phyloP scores from a whole-genome alignment of 106 monocot species.

The Dendrobium officinale region DNA sequence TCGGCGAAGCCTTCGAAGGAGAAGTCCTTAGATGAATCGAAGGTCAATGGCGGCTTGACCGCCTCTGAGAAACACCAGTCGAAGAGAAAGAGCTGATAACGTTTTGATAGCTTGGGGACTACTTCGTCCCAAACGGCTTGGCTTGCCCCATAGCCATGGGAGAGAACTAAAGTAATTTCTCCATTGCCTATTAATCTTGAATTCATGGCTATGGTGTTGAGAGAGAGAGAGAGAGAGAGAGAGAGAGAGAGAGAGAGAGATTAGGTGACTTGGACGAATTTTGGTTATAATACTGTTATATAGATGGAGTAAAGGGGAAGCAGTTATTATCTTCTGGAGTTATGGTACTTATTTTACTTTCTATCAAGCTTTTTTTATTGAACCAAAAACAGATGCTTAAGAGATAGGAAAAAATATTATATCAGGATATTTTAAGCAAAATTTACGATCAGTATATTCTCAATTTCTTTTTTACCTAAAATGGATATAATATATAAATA shows the following conservation, averaged over 20 bases:
- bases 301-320: no score
- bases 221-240: not conserved
- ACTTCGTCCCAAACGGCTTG: conserved; percentile 43
- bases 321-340: no score
- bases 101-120: conserved; percentile 17
- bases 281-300: no score
- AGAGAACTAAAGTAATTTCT: conserved; percentile 34
- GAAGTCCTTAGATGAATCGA: not conserved
- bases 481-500: no score
- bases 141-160: conserved; percentile 54
- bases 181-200: conserved; percentile 34
- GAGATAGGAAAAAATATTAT: no score
- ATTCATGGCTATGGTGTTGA: conserved; percentile 17
- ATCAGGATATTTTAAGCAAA: no score
- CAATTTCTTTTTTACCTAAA: no score
- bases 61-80: conserved; percentile 46
- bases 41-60: not conserved
- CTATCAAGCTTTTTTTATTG: no score
- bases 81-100: conserved; percentile 33
- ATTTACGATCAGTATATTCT: no score
- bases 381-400: no score
- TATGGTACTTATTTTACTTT: no score
- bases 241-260: not conserved
- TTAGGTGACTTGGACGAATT: no score
- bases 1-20: conserved; percentile 30